Evolutionary conservation across 306 rosid species (phyloP).

Genomic region (Begonia fuchsioides): DNA sequence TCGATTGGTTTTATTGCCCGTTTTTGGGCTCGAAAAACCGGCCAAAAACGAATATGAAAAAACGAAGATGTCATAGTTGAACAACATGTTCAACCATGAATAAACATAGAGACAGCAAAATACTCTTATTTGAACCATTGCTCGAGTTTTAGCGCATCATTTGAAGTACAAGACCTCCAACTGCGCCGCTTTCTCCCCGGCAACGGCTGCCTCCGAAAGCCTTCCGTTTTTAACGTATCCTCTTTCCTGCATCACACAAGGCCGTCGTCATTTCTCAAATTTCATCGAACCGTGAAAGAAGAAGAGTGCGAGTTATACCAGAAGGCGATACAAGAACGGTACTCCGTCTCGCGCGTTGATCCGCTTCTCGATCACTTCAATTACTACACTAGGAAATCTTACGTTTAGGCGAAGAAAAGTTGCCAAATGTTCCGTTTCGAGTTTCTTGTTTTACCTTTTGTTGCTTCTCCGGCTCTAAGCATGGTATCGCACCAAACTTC

Average conservation of each 20-base stretch:
- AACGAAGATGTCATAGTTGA: no score
- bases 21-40: no score
- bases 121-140: no score
- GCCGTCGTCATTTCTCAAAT: no score
- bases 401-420: conserved; percentile 6
- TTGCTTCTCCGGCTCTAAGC: conserved; percentile 42
- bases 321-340: conserved; percentile 62
- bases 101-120: no score
- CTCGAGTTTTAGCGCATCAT: no score
- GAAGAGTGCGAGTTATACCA: conserved; percentile 24
- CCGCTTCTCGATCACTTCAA: conserved; percentile 40
- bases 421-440: not conserved
- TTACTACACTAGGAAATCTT: conserved; percentile 23
- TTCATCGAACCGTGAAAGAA: not conserved
- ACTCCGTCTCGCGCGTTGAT: conserved; percentile 44
- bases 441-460: conserved; percentile 33
- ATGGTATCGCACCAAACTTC: conserved; percentile 80
- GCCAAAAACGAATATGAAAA: no score
- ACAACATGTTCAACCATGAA: no score
- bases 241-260: conserved; percentile 55
- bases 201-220: conserved; percentile 42
- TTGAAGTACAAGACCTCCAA: conserved; percentile 41
- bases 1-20: no score
- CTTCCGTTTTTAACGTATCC: conserved; percentile 50
- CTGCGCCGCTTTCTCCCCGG: no score